phyloP scores from a whole-genome alignment of 179 eudicot species.

The Corrigiola litoralis region DNA sequence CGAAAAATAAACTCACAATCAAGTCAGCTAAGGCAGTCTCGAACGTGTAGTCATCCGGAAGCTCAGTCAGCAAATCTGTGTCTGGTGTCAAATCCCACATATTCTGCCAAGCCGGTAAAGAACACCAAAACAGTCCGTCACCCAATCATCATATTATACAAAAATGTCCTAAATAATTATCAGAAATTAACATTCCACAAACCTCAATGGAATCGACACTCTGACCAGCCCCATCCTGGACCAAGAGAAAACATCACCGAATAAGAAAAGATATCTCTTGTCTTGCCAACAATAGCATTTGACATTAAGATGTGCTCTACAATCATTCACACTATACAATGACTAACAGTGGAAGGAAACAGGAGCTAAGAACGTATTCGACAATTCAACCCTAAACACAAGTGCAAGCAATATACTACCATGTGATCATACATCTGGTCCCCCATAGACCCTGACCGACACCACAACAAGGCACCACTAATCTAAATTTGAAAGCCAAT shows the following conservation, averaged over 20 bases:
- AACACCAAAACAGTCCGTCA: neutral
- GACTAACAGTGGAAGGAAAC: neutral
- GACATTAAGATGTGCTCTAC: neutral
- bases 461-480: too few species aligned
- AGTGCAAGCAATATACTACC: neutral
- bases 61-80: conserved; percentile 58
- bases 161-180: neutral
- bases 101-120: conserved; percentile 30
- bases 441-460: neutral
- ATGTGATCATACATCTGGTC: too few species aligned
- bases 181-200: neutral
- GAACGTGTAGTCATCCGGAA: conserved; percentile 63
- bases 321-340: conserved; percentile 1
- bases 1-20: conserved; percentile 46
- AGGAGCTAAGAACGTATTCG: neutral
- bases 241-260: conserved; percentile 6
- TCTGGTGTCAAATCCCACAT: conserved; percentile 92
- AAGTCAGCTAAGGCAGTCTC: conserved; percentile 78
- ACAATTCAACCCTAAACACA: neutral
- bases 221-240: conserved; percentile 54
- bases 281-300: neutral
- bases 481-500: too few species aligned
- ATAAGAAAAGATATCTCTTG: conserved; percentile 3
- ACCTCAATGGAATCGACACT: conserved; percentile 50
- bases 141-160: neutral